Percentiles rank a stretch among this genome's conserved stretches.
Evolutionary conservation across 2,329 filamentous ascomycete species (phyloP).

Genomic region (Colletotrichum viniferum): DNA sequence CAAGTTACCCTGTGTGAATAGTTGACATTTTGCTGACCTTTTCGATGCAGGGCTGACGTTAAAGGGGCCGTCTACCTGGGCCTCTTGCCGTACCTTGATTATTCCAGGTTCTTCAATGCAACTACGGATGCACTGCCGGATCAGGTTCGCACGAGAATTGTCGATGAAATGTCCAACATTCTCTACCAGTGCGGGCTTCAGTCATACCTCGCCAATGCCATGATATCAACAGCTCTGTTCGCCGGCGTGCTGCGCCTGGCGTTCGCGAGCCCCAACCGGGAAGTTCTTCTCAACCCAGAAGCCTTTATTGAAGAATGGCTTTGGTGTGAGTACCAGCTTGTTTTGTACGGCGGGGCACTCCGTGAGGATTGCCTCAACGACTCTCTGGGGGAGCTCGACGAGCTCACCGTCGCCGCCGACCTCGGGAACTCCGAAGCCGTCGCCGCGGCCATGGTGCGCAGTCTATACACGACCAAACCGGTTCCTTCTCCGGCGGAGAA

Average conservation of each 20-base stretch:
- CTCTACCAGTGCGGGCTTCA: constrained; percentile 28
- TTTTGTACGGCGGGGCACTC: constrained; percentile 29
- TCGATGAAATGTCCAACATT: constrained; percentile 21
- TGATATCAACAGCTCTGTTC: constrained; percentile 32
- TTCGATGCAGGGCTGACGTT: constrained; percentile 35
- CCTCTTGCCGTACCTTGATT: constrained; percentile 34
- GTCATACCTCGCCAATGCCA: constrained; percentile 24
- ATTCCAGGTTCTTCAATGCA: constrained; percentile 27
- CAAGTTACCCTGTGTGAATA: constrained; percentile 16
- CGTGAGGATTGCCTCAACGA: constrained; percentile 7
- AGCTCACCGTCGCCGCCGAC: neutral
- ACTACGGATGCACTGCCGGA: constrained; percentile 27
- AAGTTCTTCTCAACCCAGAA: constrained; percentile 30
- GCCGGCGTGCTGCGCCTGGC: constrained; percentile 27
- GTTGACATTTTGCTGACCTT: neutral
- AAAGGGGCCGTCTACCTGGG: constrained; percentile 37
- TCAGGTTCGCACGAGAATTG: constrained; percentile 15
- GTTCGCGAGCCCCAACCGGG: constrained; percentile 1
- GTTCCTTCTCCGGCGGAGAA: neutral
- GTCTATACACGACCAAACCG: neutral
- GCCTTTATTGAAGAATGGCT: constrained; percentile 36
- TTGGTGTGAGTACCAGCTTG: constrained; percentile 30
- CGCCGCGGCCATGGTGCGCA: neutral
- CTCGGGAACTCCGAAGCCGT: neutral
- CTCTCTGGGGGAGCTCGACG: neutral